A percentile compares a stretch with the other conserved stretches of the same genome.
phyloP scores from a whole-genome alignment of 2,329 filamentous ascomycete genomes.

The Fusarium nodosum region DNA sequence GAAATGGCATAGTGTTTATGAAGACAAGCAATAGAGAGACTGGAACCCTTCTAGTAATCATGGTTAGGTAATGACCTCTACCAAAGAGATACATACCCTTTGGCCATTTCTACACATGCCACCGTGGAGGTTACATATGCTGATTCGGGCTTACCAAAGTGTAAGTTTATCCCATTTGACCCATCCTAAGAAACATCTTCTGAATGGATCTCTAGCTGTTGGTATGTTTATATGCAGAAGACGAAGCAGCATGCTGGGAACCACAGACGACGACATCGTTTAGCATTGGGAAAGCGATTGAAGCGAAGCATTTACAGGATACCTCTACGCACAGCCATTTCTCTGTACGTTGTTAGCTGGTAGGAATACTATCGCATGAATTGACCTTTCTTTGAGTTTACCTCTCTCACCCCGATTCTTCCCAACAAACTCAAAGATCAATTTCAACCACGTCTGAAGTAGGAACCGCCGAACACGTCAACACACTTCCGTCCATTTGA shows the following conservation, averaged over 20 bases:
- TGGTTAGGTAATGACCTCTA: background rate
- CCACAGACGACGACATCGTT: background rate
- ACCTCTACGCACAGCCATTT: background rate
- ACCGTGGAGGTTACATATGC: background rate
- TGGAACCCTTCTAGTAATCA: background rate
- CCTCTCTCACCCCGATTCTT: background rate
- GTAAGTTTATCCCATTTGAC: background rate
- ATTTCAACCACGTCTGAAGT: background rate
- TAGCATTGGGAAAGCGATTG: background rate
- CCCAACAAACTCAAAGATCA: slow-evolving; percentile 1
- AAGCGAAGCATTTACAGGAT: background rate
- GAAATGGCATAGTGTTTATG: background rate
- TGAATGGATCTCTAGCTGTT: background rate
- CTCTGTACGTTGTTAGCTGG: background rate
- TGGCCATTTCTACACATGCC: background rate
- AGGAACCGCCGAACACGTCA: slow-evolving; percentile 1
- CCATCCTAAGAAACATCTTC: background rate
- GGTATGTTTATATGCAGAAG: background rate
- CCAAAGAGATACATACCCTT: background rate
- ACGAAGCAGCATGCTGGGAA: background rate
- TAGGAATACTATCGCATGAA: background rate
- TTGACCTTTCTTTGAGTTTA: background rate
- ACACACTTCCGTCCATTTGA: background rate
- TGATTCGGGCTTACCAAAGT: background rate
- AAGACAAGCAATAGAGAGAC: background rate